phyloP scores from a whole-genome alignment of 371 early-diverging fungal genomes.

The Caulochytrium protostelioides region DNA sequence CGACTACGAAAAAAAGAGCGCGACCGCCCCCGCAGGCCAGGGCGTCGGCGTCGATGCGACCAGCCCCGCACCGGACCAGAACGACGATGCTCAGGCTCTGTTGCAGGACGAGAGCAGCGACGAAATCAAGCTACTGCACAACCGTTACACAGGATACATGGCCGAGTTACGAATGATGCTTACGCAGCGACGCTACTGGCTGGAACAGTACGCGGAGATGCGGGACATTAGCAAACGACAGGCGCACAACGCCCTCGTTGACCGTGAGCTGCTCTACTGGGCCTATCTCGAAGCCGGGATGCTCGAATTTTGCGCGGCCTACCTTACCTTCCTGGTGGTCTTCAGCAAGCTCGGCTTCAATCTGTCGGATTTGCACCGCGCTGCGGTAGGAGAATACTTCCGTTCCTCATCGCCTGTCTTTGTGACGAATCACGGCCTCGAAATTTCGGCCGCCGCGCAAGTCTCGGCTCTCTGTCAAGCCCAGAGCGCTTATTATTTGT shows the following conservation, averaged over 20 bases:
- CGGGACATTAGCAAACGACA: too few species aligned
- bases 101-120: too few species aligned
- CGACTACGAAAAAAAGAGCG: too few species aligned
- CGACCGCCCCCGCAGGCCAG: not conserved
- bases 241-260: slow-evolving; percentile 4
- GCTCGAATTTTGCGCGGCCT: slow-evolving; percentile 17
- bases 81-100: too few species aligned
- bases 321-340: slow-evolving; percentile 23
- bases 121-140: too few species aligned
- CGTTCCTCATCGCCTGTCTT: not conserved
- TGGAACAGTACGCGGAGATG: too few species aligned
- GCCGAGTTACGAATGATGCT: too few species aligned
- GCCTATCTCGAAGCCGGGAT: slow-evolving; percentile 27
- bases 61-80: too few species aligned
- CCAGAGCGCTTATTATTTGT: slow-evolving; percentile 26
- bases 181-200: too few species aligned
- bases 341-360: slow-evolving; percentile 14
- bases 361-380: slow-evolving; percentile 10
- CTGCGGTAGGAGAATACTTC: slow-evolving; percentile 5
- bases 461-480: slow-evolving; percentile 21
- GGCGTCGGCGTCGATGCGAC: too few species aligned
- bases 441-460: slow-evolving; percentile 12
- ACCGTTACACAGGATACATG: too few species aligned
- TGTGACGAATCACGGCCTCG: slow-evolving; percentile 2
- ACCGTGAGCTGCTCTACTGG: slow-evolving; percentile 4